Base-by-base conservation (phyloP, 1,139 yeast species). In the Blastobotrys illinoisensis region DNA sequence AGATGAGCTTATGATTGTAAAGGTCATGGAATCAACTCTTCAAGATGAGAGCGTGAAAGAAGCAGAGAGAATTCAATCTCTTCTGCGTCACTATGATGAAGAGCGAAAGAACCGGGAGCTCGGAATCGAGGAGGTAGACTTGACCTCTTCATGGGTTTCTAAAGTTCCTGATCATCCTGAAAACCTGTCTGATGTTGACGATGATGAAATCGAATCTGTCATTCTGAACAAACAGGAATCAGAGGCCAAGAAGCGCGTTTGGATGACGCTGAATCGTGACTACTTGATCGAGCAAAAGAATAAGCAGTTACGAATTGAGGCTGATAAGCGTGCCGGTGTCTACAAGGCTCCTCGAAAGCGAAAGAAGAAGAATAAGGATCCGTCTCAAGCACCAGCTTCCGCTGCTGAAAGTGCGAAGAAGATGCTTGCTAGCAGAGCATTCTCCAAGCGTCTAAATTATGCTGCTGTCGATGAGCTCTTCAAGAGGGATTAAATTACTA, bases 181-280 rank as follows among this genome's bases (percentile, higher is more conserved):
- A 2, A 75, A 80, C 54, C 74, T 88, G 48, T 84, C 82, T 36
- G 95, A 88, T 64, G 87, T 88, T 11, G 96, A 88, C 62, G 97
- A 90, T 65, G 87, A 81, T 19, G 96, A 90, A 64, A 74, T 88
- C 9, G 82, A 81, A 3, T 71, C 73, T 0, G 76, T 83, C 47
- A 67, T 88, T 50, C 73, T 93, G 54, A 78, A 81, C 3, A 83
- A 80, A 50, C 86, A 82, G 49, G 97, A 93, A 61, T 78, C 82
- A 11, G 71, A 75, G 54, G 66, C 83, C 64, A 91, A 88, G 70
- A 90, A 88, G 61, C 77, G 85, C 58, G 81, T 90, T 5, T 93
- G 99, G 98, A 82, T 87, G 55, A 90, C 95, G 1, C 76, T 88
- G 53, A 89, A 93, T 70, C 88, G 87, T 57, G 98, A 91, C 36